Base-by-base conservation (phyloP, 352 stramenopile species). In the Pythium inflatum region DNA sequence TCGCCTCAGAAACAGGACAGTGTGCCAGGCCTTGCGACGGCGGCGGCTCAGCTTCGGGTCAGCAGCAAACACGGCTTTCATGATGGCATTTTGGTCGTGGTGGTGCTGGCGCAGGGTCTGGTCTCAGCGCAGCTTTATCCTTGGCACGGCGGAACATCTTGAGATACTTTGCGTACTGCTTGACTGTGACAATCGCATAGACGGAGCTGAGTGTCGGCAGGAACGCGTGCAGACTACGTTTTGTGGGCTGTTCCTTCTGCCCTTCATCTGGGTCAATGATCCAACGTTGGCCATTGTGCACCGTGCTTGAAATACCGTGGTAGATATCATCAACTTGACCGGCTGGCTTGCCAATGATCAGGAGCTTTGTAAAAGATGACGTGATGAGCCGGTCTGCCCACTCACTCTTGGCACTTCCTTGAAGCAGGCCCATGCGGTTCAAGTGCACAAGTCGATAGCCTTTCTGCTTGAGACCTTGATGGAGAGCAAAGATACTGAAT, bases 181-280 rank as follows among this genome's bases (percentile, higher is more conserved):
- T 22, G 13, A 27, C 5, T 18, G 22, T 54, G 46, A 33, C 46
- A 31, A 54, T 33, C 8, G 46, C 46, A 18, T 54, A 54, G 46
- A 54, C 46, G n/a, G 46, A 54, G 46, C 46, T 54, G 46, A 54
- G 28, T 28, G 46, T 54, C 16, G 46, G 18, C n/a, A 54, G 25
- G 25, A 54, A 54, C 22, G 6, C 24, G 24, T 7, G 22, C 46
- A 54, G 22, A 18, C 18, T 33, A 28, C 25, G 8, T 54, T 54
- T 22, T 54, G 46, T 33, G 18, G 31, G 28, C n/a, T n/a, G 8
- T 16, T 4, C n/a, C 4, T 22, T 18, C 24, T 54, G 5, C 5
- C 46, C 46, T 18, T 54, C 22, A 22, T 54, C 46, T 7, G 46
- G 46, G 46, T 54, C 22, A 22, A 33, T 54, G 18, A 54, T 54